Evolutionary conservation across 805 yeast species (phyloP).

Genomic region (Wickerhamiella australiensis): DNA sequence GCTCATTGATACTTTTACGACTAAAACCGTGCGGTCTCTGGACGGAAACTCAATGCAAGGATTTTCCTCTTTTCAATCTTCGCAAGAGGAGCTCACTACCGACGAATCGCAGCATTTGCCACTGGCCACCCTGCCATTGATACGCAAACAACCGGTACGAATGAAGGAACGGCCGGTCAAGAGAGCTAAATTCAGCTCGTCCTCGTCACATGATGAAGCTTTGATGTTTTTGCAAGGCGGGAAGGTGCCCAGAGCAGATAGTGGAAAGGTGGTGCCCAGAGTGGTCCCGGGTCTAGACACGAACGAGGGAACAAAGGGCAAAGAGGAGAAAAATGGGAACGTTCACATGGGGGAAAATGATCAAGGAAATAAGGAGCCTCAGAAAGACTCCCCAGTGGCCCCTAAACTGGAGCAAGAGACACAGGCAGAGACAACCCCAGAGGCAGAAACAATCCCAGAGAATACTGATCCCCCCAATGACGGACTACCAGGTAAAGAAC

Average conservation of each 20-base stretch:
- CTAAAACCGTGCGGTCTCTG: slow-evolving; percentile 8
- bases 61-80: slow-evolving; percentile 6
- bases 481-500: too few species aligned
- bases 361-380: too few species aligned
- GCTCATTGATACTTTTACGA: slow-evolving; percentile 18
- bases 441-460: too few species aligned
- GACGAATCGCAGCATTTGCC: slow-evolving; percentile 1
- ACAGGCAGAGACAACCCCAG: too few species aligned
- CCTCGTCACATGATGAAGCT: slow-evolving; percentile 9
- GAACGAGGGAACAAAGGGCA: too few species aligned
- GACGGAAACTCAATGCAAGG: slow-evolving; percentile 10
- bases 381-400: too few species aligned
- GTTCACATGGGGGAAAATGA: too few species aligned
- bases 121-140: not conserved
- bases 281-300: too few species aligned
- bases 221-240: not conserved
- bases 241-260: not conserved
- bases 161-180: not conserved
- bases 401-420: too few species aligned
- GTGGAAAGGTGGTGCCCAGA: not conserved
- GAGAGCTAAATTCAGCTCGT: not conserved
- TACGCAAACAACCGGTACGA: slow-evolving; percentile 6
- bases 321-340: too few species aligned
- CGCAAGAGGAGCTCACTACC: slow-evolving; percentile 5
- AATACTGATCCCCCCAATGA: too few species aligned